phyloP scores from a whole-genome alignment of 805 yeast species.

The Monosporozyma yasuniensis region DNA sequence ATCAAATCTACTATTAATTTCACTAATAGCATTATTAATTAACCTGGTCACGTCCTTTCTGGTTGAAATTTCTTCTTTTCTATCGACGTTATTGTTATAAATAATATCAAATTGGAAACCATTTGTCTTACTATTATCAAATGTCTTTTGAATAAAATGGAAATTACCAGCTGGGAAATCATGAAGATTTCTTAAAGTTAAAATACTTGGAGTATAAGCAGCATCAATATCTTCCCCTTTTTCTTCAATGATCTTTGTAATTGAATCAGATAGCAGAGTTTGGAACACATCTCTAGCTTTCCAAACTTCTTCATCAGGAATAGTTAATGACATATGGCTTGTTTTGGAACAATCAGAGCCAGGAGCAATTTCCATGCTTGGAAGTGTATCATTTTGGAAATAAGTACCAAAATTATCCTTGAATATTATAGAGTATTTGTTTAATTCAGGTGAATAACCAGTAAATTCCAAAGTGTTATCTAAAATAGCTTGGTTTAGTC shows the following conservation, averaged over 20 bases:
- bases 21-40: constrained; percentile 16
- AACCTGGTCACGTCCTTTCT: constrained; percentile 14
- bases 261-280: constrained; percentile 60
- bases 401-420: constrained; percentile 40
- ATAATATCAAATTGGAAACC: constrained; percentile 63
- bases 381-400: constrained; percentile 21
- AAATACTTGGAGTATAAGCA: constrained; percentile 34
- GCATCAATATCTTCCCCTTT: constrained; percentile 17
- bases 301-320: constrained; percentile 72
- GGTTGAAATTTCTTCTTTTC: constrained; percentile 33
- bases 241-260: constrained; percentile 35
- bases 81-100: constrained; percentile 38
- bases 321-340: constrained; percentile 57
- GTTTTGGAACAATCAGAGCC: constrained; percentile 49
- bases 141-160: constrained; percentile 71
- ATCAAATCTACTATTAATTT: constrained; percentile 38
- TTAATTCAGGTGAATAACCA: constrained; percentile 58
- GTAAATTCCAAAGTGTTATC: constrained; percentile 23
- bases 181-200: constrained; percentile 49
- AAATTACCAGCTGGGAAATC: constrained; percentile 58
- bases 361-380: constrained; percentile 25
- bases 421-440: constrained; percentile 53
- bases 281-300: constrained; percentile 66
- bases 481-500: constrained; percentile 10
- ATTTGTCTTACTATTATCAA: constrained; percentile 40